Evolutionary conservation across 2,329 filamentous ascomycete genomes (phyloP).

Genomic region (Aquanectria penicillioides): DNA sequence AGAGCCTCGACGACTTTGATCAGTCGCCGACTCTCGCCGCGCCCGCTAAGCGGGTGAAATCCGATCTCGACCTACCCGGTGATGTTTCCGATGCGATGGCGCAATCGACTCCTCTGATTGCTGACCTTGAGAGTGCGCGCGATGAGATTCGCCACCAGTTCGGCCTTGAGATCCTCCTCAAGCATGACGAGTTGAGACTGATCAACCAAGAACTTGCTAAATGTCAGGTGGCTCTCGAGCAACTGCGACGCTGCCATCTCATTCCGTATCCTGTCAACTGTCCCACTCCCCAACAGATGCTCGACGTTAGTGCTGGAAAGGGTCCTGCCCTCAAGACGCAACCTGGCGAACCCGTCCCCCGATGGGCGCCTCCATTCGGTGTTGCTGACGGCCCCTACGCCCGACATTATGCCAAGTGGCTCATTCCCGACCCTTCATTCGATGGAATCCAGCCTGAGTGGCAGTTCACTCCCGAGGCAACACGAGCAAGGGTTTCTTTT

Average conservation of each 20-base stretch:
- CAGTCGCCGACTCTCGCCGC: slow-evolving; percentile 35
- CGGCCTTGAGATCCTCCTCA: slow-evolving; percentile 89
- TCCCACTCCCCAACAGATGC: slow-evolving; percentile 72
- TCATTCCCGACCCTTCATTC: slow-evolving; percentile 88
- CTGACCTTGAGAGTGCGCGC: slow-evolving; percentile 64
- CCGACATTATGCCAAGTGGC: slow-evolving; percentile 94
- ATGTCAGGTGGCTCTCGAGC: slow-evolving; percentile 92
- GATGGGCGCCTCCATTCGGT: slow-evolving; percentile 88
- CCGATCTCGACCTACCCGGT: slow-evolving; percentile 41
- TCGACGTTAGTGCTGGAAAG: slow-evolving; percentile 77
- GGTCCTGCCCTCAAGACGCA: slow-evolving; percentile 74
- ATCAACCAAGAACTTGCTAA: slow-evolving; percentile 98
- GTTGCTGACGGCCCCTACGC: slow-evolving; percentile 93
- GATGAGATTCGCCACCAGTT: slow-evolving; percentile 87
- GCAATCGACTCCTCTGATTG: slow-evolving; percentile 29
- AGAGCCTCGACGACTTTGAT: slow-evolving; percentile 46
- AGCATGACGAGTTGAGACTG: slow-evolving; percentile 92
- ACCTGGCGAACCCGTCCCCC: slow-evolving; percentile 72
- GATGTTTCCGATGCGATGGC: slow-evolving; percentile 33
- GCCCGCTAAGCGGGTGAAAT: slow-evolving; percentile 56
- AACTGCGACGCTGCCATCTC: slow-evolving; percentile 89
- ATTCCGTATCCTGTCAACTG: slow-evolving; percentile 86
- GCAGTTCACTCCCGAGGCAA: slow-evolving; percentile 53
- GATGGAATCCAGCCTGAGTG: slow-evolving; percentile 71
- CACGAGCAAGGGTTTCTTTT: slow-evolving; percentile 55